Evolutionary conservation across 1,284 basidiomycete species (phyloP).

Genomic region (Naganishia cerealis): DNA sequence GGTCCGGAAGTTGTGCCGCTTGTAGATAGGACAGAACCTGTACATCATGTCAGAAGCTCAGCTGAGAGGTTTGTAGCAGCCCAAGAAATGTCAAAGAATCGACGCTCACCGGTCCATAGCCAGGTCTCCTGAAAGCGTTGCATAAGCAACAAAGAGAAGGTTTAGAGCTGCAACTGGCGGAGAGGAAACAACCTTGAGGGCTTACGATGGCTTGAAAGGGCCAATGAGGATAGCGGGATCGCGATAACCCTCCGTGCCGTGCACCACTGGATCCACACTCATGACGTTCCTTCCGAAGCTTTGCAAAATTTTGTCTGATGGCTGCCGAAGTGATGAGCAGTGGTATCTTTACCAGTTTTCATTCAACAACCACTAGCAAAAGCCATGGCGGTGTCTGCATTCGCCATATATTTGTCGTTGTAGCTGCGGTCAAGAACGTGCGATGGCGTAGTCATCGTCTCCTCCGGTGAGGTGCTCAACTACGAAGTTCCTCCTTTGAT

Average conservation of each 20-base stretch:
- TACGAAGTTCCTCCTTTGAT: not conserved
- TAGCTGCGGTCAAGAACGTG: not conserved
- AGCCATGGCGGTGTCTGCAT: not conserved
- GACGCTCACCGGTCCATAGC: constrained; percentile 44
- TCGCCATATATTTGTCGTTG: not conserved
- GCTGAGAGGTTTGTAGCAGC: not conserved
- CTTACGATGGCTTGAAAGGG: constrained; percentile 50
- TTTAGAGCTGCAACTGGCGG: not conserved
- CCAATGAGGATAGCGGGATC: constrained; percentile 33
- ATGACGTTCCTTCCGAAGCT: not conserved
- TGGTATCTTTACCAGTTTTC: not conserved
- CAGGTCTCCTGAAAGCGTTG: constrained; percentile 42
- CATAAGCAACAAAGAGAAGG: not conserved
- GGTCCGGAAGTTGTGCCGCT: constrained; percentile 48
- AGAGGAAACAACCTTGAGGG: not conserved
- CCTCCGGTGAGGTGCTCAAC: not conserved
- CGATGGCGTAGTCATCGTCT: not conserved
- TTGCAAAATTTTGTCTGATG: not conserved
- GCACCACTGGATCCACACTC: constrained; percentile 28
- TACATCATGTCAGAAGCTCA: not conserved
- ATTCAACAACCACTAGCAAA: not conserved
- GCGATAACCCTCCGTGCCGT: constrained; percentile 27
- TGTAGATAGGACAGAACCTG: constrained; percentile 47
- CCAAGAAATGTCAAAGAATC: not conserved
- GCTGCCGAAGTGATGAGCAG: not conserved